A percentile compares a stretch with the other conserved stretches of the same genome.
These are phyloP conservation scores for Amphichorda felina DNA, from an alignment of 2,329 filamentous ascomycete genomes.

Conservation along the genomic window DNA sequence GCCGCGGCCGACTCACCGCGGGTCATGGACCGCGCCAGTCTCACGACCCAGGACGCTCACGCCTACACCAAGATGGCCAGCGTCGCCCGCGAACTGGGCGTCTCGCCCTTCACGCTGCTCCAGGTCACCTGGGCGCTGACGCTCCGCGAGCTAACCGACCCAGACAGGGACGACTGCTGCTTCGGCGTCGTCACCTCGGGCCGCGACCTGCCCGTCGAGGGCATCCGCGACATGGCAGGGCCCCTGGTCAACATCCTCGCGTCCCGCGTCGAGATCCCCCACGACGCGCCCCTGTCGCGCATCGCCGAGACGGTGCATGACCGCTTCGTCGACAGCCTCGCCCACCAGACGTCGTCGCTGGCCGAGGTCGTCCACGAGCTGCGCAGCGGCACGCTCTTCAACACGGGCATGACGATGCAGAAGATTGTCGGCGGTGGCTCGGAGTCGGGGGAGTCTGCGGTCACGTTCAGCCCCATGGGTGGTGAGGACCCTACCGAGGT, in stretches of 20 bases:
- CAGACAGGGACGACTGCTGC: slow-evolving; percentile 29
- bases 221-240: slow-evolving; percentile 33
- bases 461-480: too few relatives aligned
- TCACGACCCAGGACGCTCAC: too few relatives aligned
- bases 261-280: slow-evolving; percentile 13
- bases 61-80: slow-evolving; percentile 7
- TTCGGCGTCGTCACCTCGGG: slow-evolving; percentile 41
- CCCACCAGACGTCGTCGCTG: slow-evolving; percentile 3
- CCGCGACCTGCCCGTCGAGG: slow-evolving; percentile 32
- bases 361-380: slow-evolving; percentile 4
- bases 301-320: slow-evolving; percentile 12
- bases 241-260: slow-evolving; percentile 43
- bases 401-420: slow-evolving; percentile 6
- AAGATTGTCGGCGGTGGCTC: slow-evolving; percentile 7
- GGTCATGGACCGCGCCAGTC: too few relatives aligned
- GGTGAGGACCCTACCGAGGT: too few relatives aligned
- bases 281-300: background rate
- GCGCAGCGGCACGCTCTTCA: slow-evolving; percentile 3
- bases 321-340: slow-evolving; percentile 3
- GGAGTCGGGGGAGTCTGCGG: too few relatives aligned
- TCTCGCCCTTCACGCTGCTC: slow-evolving; percentile 4
- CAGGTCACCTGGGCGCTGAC: slow-evolving; percentile 5
- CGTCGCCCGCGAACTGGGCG: slow-evolving; percentile 2
- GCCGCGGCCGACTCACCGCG: background rate
- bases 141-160: slow-evolving; percentile 21